Evolutionary conservation across 164 flowering plant species (phyloP).

Genomic region (Umbilicus rupestris): DNA sequence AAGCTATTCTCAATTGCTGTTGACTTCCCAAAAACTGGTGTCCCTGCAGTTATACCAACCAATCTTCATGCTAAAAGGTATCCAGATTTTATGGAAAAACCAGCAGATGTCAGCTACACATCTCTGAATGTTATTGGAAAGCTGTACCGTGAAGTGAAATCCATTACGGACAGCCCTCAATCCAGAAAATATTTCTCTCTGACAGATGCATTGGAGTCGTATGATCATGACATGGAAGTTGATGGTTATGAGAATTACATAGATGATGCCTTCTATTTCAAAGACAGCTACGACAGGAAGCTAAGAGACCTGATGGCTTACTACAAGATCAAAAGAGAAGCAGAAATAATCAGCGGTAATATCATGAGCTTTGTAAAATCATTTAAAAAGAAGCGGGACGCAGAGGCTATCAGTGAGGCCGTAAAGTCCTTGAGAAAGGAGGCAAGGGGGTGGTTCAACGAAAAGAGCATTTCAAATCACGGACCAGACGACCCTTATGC

Average conservation of each 20-base stretch:
- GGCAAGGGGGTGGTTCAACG: constrained; percentile 34
- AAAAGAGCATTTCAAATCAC: constrained; percentile 12
- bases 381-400: constrained; percentile 43
- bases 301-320: constrained; percentile 68
- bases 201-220: constrained; percentile 10
- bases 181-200: constrained; percentile 5
- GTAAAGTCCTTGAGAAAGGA: constrained; percentile 62
- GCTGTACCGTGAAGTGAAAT: constrained; percentile 11
- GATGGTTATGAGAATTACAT: constrained; percentile 24
- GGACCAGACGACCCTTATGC: constrained; percentile 30
- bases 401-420: constrained; percentile 48
- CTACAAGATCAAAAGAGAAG: constrained; percentile 70
- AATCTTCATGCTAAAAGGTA: constrained; percentile 7
- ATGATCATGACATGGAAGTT: constrained; percentile 15
- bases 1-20: constrained; percentile 18
- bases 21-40: constrained; percentile 19
- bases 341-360: constrained; percentile 63
- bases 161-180: neutral
- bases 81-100: constrained; percentile 12
- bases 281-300: constrained; percentile 54
- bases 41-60: constrained; percentile 16
- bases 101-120: constrained; percentile 8
- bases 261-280: constrained; percentile 52
- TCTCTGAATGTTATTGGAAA: constrained; percentile 11
- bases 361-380: constrained; percentile 50